Conservation (phyloP, 345 rosid genomes). For the Euphorbia tirucalli region DNA sequence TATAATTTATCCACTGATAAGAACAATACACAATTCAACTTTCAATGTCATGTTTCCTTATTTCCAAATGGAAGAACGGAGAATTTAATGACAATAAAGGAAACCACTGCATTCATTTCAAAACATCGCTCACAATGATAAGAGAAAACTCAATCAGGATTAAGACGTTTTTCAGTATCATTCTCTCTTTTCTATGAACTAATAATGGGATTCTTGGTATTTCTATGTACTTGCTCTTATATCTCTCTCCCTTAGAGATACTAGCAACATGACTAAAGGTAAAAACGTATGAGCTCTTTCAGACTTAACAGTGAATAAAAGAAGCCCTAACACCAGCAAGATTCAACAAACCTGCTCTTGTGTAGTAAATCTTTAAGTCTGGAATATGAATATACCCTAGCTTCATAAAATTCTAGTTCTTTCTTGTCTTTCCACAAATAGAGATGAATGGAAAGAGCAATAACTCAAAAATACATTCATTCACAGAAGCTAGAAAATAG, state of each 20-base stretch:
- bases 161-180: background rate
- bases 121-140: background rate
- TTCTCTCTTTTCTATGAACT: background rate
- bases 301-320: background rate
- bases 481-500: background rate
- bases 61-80: background rate
- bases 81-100: background rate
- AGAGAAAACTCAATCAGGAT: background rate
- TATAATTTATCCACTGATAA: background rate
- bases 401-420: background rate
- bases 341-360: background rate
- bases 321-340: background rate
- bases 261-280: background rate
- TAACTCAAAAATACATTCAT: background rate
- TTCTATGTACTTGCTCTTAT: background rate
- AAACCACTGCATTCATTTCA: background rate
- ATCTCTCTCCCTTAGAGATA: background rate
- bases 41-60: background rate
- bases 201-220: background rate
- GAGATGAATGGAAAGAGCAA: conserved; percentile 4
- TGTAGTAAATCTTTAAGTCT: background rate
- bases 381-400: background rate
- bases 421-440: background rate
- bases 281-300: background rate
- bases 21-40: background rate